phyloP scores from a whole-genome alignment of 2,329 filamentous ascomycete species.

The Coniochaeta sp. region DNA sequence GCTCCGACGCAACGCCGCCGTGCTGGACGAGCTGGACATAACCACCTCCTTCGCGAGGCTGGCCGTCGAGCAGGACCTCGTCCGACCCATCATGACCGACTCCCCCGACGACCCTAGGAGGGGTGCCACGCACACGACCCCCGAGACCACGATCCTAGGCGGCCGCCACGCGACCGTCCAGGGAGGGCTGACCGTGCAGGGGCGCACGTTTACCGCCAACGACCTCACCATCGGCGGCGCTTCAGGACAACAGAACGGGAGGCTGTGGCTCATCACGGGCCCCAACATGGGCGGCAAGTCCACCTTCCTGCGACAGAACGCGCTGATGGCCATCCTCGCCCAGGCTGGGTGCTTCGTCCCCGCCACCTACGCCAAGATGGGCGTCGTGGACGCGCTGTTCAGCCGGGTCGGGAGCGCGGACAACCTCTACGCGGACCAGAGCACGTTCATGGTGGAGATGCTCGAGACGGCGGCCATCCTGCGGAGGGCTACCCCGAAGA shows the following conservation, averaged over 20 bases:
- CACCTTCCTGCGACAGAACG: constrained; percentile 93
- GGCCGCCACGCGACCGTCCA: too few species aligned
- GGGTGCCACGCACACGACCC: too few species aligned
- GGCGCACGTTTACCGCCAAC: constrained; percentile 58
- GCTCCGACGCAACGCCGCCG: constrained; percentile 80
- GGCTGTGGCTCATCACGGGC: constrained; percentile 63
- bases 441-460: constrained; percentile 99
- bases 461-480: constrained; percentile 90
- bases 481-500: constrained; percentile 71
- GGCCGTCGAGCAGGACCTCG: constrained; percentile 65
- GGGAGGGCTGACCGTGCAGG: constrained; percentile 56
- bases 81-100: constrained; percentile 65
- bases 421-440: constrained; percentile 89
- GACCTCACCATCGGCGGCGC: constrained; percentile 63
- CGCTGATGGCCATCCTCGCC: constrained; percentile 85
- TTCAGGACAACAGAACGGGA: constrained; percentile 53
- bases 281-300: constrained; percentile 99
- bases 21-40: constrained; percentile 90
- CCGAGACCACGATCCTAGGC: constrained; percentile 87
- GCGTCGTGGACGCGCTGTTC: constrained; percentile 93
- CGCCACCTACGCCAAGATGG: constrained; percentile 76
- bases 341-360: constrained; percentile 92
- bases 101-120: constrained; percentile 62
- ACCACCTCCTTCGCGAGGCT: constrained; percentile 77
- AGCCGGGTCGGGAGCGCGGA: constrained; percentile 90